Evolutionary conservation across 1,284 basidiomycete genomes (phyloP).

Genomic region (Ceratobasidium sp.): DNA sequence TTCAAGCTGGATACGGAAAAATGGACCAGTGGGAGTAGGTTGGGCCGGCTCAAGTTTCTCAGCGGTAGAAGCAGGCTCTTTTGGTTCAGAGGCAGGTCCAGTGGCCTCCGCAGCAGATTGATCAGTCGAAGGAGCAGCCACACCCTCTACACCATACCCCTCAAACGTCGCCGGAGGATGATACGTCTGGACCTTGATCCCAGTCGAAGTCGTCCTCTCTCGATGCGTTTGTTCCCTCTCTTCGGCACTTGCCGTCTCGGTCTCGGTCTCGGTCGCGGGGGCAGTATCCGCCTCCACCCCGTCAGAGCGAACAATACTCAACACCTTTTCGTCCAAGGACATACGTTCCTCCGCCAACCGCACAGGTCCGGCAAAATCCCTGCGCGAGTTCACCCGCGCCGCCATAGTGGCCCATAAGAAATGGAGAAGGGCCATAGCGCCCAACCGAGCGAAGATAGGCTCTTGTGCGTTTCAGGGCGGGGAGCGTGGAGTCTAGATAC

Average conservation of each 20-base stretch:
- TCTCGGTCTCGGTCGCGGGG: not conserved
- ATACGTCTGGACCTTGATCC: conserved; percentile 28
- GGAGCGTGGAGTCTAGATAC: conserved; percentile 65
- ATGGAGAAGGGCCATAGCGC: conserved; percentile 88
- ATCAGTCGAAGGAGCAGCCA: conserved; percentile 11
- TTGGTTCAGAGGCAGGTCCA: conserved; percentile 40
- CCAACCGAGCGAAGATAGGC: conserved; percentile 81
- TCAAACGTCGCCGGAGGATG: conserved; percentile 37
- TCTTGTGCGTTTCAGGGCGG: conserved; percentile 70
- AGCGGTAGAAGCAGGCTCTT: conserved; percentile 31
- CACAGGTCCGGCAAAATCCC: conserved; percentile 86
- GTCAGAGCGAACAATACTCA: conserved; percentile 50
- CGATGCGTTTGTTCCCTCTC: conserved; percentile 14
- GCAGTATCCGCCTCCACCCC: not conserved
- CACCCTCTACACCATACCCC: conserved; percentile 35
- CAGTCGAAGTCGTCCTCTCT: not conserved
- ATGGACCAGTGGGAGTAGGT: not conserved
- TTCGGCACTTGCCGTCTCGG: not conserved
- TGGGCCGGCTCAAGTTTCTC: not conserved
- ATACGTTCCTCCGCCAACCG: conserved; percentile 85
- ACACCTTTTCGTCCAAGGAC: conserved; percentile 72
- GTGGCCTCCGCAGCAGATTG: conserved; percentile 24
- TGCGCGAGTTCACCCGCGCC: conserved; percentile 91
- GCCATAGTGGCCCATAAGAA: conserved; percentile 93
- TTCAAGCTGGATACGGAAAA: conserved; percentile 50